Base-by-base conservation (phyloP, 495 filamentous ascomycete species). In the Astrothelium subdiscretum region DNA sequence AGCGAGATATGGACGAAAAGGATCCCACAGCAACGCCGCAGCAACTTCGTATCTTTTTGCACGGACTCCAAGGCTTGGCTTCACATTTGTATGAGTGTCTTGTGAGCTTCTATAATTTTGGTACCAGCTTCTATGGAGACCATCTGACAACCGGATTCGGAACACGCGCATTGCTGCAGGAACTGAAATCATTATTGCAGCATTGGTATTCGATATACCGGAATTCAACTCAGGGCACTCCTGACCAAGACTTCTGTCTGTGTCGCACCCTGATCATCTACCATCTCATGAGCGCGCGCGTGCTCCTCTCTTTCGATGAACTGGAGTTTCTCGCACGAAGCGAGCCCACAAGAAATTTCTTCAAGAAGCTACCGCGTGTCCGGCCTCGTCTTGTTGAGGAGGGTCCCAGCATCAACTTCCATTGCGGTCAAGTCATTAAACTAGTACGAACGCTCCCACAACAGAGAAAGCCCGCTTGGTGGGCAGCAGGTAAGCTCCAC, bases 391-490 rank as follows among this genome's bases (percentile, higher is more conserved):
- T 44, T 20, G 32, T 65, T 32, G 63, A 62, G 24, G 62, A 62
- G 27, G 31, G 27, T 27, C 42, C 35, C 15, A 59, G 57, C 13
- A 63, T 65, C 22, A 60, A 52, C 43, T 65, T 65, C 52, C 66
- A 67, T 48, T 67, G 59, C 32, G 66, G 66, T 0, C 66, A 67
- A 35, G 43, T 65, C 15, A 31, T 67, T 8, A 59, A 60, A 1
- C 63, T 65, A 18, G 59, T 67, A 35, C 62, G 66, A 27, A 15
- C 10, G 61, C 24, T 66, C 60, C 64, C 74, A 73, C 2, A 68
- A 67, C 11, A 76, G 31, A 66, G 72, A 6, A 73, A 77, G 3
- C 82, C 82, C 0, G 73, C 66, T 24, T 85, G 82, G 82, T 83
- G 81, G 78, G 66, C 79, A 27, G 74, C 72, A 2, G 81, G 42